These are phyloP conservation scores for Sungouiozyma intestinalis DNA, from an alignment of 805 yeast genomes.

Conservation along the genomic window DNA sequence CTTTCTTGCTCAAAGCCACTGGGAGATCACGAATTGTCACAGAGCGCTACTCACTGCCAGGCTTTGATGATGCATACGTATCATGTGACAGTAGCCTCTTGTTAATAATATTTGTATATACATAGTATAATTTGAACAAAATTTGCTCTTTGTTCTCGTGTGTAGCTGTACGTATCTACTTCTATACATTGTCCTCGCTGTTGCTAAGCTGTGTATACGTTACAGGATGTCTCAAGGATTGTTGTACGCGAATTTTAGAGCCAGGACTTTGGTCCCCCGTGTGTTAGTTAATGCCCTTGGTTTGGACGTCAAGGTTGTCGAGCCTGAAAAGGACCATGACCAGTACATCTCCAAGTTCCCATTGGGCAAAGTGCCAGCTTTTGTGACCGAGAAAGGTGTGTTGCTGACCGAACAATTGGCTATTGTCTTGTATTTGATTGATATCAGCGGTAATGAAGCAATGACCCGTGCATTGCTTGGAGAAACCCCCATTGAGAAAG, in stretches of 20 bases:
- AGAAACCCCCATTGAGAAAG: constrained; percentile 21
- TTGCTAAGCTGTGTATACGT: background rate
- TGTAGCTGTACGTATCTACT: no score
- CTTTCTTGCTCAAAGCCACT: no score
- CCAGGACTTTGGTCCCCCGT: constrained; percentile 33
- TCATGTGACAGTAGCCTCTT: no score
- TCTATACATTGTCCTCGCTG: no score
- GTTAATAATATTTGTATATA: no score
- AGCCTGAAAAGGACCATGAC: constrained; percentile 26
- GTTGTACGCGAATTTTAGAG: constrained; percentile 38
- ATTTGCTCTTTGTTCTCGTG: no score
- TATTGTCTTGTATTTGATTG: constrained; percentile 40
- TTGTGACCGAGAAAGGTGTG: constrained; percentile 60
- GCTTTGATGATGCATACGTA: no score
- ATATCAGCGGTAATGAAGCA: constrained; percentile 29
- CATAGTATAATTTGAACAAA: no score
- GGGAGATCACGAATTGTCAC: no score
- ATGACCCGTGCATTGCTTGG: constrained; percentile 46
- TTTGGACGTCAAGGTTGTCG: constrained; percentile 44
- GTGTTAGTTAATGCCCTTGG: constrained; percentile 49
- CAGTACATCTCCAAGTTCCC: constrained; percentile 49
- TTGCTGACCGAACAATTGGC: constrained; percentile 65
- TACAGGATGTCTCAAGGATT: constrained; percentile 56
- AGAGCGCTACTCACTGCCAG: no score
- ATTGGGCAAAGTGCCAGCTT: constrained; percentile 55